A percentile compares a stretch with the other conserved stretches of the same genome.
Evolutionary conservation across 2,329 filamentous ascomycete species (phyloP).

Genomic region (Mollisiaceae sp.): DNA sequence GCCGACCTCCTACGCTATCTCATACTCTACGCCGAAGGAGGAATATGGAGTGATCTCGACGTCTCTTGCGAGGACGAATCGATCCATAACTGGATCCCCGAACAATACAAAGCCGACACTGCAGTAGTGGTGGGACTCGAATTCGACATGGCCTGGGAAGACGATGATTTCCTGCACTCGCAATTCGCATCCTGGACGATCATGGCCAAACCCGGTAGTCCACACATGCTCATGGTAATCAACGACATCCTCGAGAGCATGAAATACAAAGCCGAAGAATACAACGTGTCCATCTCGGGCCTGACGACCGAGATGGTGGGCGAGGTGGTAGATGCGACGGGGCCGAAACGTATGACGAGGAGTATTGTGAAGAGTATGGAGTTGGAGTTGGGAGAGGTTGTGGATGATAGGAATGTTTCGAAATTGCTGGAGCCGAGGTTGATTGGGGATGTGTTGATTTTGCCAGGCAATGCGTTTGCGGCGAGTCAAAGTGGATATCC

Average conservation of each 20-base stretch:
- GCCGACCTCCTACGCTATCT: constrained; percentile 51
- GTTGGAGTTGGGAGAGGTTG: constrained; percentile 22
- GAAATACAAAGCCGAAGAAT: constrained; percentile 22
- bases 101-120: constrained; percentile 38
- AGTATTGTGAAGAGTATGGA: constrained; percentile 39
- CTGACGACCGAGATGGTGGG: constrained; percentile 35
- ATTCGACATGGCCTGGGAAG: constrained; percentile 40
- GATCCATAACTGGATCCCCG: constrained; percentile 46
- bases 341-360: constrained; percentile 38
- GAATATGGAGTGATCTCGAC: constrained; percentile 50
- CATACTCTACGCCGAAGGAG: constrained; percentile 47
- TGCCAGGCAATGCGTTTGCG: constrained; percentile 31
- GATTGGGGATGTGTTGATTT: constrained; percentile 39
- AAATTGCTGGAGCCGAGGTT: constrained; percentile 38
- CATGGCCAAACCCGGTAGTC: constrained; percentile 36
- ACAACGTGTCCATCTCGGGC: constrained; percentile 30
- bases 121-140: constrained; percentile 44
- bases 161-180: constrained; percentile 37
- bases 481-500: constrained; percentile 17
- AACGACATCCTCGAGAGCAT: constrained; percentile 39
- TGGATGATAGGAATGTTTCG: constrained; percentile 33
- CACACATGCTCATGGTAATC: constrained; percentile 40
- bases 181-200: constrained; percentile 44
- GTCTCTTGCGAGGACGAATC: constrained; percentile 43
- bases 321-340: constrained; percentile 42